These are phyloP conservation scores for Hymenoscyphus scutula DNA, from an alignment of 2,329 filamentous ascomycete genomes.

Conservation along the genomic window DNA sequence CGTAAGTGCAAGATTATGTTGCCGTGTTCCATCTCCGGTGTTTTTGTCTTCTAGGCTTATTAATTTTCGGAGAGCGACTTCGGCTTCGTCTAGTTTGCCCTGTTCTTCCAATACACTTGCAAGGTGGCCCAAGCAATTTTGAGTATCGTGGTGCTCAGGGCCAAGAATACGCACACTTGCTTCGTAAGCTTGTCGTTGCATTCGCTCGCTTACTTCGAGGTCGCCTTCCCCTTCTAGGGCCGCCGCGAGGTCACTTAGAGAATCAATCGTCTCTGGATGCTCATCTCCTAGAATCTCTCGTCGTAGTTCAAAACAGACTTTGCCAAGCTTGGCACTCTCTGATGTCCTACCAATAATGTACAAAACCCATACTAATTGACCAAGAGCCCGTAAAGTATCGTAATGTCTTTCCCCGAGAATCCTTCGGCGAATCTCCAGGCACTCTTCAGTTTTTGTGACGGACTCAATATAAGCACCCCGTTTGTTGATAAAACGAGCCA, in stretches of 20 bases:
- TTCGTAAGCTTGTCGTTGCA: conserved; percentile 9
- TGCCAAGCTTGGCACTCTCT: not conserved
- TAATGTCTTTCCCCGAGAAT: no score
- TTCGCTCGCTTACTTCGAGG: not conserved
- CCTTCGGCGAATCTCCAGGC: no score
- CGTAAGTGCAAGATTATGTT: no score
- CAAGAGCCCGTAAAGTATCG: no score
- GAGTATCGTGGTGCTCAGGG: conserved; percentile 22
- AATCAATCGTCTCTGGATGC: conserved; percentile 7
- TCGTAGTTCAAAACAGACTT: not conserved
- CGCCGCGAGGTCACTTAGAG: conserved; percentile 3
- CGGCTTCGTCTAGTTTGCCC: no score
- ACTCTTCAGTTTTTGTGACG: no score
- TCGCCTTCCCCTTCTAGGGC: not conserved
- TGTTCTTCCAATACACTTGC: not conserved
- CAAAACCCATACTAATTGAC: no score
- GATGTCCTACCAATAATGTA: not conserved
- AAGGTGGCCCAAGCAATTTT: conserved; percentile 5
- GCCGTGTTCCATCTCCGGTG: no score
- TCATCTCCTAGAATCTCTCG: conserved; percentile 2
- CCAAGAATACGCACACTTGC: conserved; percentile 19
- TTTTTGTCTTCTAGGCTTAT: no score
- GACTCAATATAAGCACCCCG: no score
- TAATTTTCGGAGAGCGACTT: no score
- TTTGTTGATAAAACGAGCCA: no score